These are phyloP conservation scores for Spinellus fusiger DNA, from an alignment of 192 early-diverging fungal species.

Conservation along the genomic window DNA sequence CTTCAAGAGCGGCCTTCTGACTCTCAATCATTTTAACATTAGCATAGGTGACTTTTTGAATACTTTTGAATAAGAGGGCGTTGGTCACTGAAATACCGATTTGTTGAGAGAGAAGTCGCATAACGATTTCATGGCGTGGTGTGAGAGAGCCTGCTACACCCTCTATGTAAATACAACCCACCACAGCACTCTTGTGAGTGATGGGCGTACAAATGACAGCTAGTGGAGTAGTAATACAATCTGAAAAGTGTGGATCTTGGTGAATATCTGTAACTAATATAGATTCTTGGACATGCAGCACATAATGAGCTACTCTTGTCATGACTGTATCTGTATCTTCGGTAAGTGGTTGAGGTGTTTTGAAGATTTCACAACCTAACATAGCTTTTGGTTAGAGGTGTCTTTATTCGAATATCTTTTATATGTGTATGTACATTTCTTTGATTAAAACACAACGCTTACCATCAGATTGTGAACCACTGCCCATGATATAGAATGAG, in stretches of 20 bases:
- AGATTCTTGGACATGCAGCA: slow-evolving; percentile 22
- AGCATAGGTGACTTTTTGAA: slow-evolving; percentile 29
- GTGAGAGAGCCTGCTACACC: slow-evolving; percentile 26
- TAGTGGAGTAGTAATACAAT: slow-evolving; percentile 22
- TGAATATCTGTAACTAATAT: slow-evolving; percentile 22
- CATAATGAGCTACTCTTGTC: slow-evolving; percentile 20
- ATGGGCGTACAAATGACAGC: slow-evolving; percentile 44
- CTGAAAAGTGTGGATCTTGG: slow-evolving; percentile 23
- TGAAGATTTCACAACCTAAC: slow-evolving; percentile 13
- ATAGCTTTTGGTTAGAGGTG: neutral
- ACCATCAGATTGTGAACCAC: slow-evolving; percentile 22
- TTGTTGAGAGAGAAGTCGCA: slow-evolving; percentile 40
- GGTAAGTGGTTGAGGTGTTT: slow-evolving; percentile 13
- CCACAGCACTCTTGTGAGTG: slow-evolving; percentile 34
- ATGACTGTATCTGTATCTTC: slow-evolving; percentile 23
- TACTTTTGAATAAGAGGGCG: slow-evolving; percentile 40
- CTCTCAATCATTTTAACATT: slow-evolving; percentile 33
- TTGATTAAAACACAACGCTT: neutral
- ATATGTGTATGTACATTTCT: too few relatives aligned
- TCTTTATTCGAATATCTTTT: too few relatives aligned
- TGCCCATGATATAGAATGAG: slow-evolving; percentile 21
- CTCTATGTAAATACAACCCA: slow-evolving; percentile 46
- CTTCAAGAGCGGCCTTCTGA: slow-evolving; percentile 24
- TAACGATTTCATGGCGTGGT: slow-evolving; percentile 25
- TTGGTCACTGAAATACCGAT: slow-evolving; percentile 46